Evolutionary conservation across 306 rosid species (phyloP), one percentile per base, ranked within the genome.

Genomic region (Prunus salicina): DNA sequence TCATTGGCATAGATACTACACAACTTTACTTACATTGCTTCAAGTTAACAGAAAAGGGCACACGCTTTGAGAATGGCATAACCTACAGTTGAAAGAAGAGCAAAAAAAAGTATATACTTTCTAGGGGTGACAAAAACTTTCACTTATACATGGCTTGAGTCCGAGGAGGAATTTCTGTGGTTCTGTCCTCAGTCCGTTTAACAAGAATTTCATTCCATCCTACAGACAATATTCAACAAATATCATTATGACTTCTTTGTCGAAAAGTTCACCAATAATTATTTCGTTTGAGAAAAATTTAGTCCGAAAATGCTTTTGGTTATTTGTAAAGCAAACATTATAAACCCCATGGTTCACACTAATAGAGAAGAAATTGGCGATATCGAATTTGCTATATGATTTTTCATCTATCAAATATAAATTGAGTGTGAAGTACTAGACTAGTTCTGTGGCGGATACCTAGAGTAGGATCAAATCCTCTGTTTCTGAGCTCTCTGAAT

Each of bases 181-280:
- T 84, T 81, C 75, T 84, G 66, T 52, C 80, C 64, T 45, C 70
- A 69, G 22, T 7, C 67, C 60, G 65, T 74, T 32, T 57, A 72
- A 88, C 89, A 68, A 86, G 88, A 64, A 86, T 86, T 43, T 89
- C 92, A 79, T 90, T 90, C 94, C 88, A 86, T 53, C 90, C 92
- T 90, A 80, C 53, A 73, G 1, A 61, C 16, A 75, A 22, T 45
- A 14, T 38, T 43, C 27, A 52, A 52, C 9, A 38, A 38, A 51
- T 14, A 51, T 51, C n/a, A 15, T 28, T 28, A 28, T 28, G 3
- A 28, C 30, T 28, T 51, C 9, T 51, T 51, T 16, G 18, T 1
- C 0, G 8, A 51, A 0, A 38, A 38, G 43, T 38, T 38, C 9
- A 38, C 43, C 43, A 38, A 38, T 6, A 38, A 38, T 38, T 38